A percentile compares a stretch with the other conserved stretches of the same genome.
phyloP scores from a whole-genome alignment of 352 stramenopile species.

The Stramenopiles sp. region DNA sequence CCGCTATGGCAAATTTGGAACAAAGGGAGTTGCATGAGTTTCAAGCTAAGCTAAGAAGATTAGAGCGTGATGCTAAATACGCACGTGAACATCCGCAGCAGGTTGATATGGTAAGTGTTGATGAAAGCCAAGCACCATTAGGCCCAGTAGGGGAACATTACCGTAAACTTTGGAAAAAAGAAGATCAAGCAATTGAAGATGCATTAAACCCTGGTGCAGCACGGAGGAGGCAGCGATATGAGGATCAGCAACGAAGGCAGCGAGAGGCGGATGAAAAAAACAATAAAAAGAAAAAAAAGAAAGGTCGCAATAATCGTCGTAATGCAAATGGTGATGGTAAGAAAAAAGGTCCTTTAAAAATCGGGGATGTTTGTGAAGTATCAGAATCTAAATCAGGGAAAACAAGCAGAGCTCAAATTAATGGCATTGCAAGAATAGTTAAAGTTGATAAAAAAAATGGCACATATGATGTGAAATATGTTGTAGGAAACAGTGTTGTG shows the following conservation, averaged over 20 bases:
- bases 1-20: neutral
- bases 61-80: neutral
- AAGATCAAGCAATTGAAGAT: neutral
- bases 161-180: neutral
- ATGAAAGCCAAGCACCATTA: neutral
- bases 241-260: neutral
- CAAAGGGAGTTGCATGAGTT: neutral
- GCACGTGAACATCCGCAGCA: neutral
- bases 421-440: neutral
- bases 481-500: neutral
- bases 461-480: neutral
- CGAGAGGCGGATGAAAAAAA: too few species aligned
- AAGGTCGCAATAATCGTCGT: neutral
- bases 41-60: neutral
- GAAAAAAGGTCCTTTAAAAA: neutral
- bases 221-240: neutral
- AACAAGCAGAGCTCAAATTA: too few species aligned
- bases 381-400: neutral
- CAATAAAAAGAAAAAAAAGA: neutral
- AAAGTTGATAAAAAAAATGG: neutral
- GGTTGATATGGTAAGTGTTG: neutral
- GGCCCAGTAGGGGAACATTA: neutral
- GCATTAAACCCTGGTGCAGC: neutral
- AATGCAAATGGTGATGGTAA: neutral
- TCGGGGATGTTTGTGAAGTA: neutral